Base-by-base conservation (phyloP, 257 asterid species). In the Coffea canephora region DNA sequence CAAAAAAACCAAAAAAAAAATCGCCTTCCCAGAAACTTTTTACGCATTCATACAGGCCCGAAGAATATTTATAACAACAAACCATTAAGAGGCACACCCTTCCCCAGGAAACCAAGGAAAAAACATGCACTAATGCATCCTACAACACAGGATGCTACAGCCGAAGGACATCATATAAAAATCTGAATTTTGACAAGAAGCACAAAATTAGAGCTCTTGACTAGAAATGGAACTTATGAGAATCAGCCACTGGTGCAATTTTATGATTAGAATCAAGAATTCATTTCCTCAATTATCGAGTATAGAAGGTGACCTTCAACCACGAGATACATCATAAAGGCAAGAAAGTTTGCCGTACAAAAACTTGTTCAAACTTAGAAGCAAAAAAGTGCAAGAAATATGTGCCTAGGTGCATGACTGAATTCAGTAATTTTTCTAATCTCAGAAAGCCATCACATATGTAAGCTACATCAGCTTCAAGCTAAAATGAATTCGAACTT, bases 401-500 rank as follows among this genome's bases (percentile, higher is more conserved):
- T 69, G 27, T 69, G 27, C 52, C 52, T 41, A 16, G 7, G 52
- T 9, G 67, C 65, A 54, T 8, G 34, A 62, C 4, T 23, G 36
- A 62, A 62, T 62, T 62, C 36, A 62, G 36, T 9, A 23, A 23
- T 62, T 74, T 55, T 34, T 27, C 10, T 34, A 34, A 64, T 77
- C 25, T 43, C 61, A 65, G 45, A 64, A 64, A 68, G 50, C 50
- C 74, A 66, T 77, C 67, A 49, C 27, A 48, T 72, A 10, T 34
- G 41, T 12, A 79, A 79, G 49, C 27, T 19, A 13, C 41, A 79
- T 25, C 34, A 31, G 34, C 34, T 31, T 31, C 34, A 31, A 31
- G 34, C 34, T 31, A 31, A 31, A 31, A 43, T 76, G 46, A 50
- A 69, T 15, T 31, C 66, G 3, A 76, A 70, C 69, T 83, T 73